Percentiles rank a stretch among this genome's conserved stretches.
Evolutionary conservation across 2,329 filamentous ascomycete genomes (phyloP).

Genomic region (Talaromyces pinophilus): DNA sequence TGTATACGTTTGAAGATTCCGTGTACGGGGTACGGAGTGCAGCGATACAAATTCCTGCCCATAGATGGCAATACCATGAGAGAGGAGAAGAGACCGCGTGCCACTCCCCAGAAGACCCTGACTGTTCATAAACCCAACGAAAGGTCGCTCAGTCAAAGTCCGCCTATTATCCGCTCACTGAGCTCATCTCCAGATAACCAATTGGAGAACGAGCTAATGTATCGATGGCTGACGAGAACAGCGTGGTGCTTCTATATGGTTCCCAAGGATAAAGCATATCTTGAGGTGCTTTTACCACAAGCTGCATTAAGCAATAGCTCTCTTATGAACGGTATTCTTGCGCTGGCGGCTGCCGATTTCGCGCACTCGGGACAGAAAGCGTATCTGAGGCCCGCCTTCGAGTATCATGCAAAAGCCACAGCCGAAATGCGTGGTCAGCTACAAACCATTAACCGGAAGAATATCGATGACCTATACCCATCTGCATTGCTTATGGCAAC

Average conservation of each 20-base stretch:
- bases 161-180: neutral
- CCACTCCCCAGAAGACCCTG: neutral
- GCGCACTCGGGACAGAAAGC: slow-evolving; percentile 6
- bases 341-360: slow-evolving; percentile 6
- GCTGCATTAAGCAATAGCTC: neutral
- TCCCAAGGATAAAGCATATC: neutral
- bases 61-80: neutral
- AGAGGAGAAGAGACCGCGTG: neutral
- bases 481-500: neutral
- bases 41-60: neutral
- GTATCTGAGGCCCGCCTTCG: slow-evolving; percentile 6
- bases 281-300: neutral
- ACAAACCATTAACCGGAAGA: neutral
- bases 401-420: slow-evolving; percentile 6
- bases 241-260: slow-evolving; percentile 4
- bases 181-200: neutral
- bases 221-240: slow-evolving; percentile 14
- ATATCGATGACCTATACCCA: neutral
- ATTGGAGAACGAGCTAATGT: neutral
- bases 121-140: neutral
- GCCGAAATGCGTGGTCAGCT: neutral
- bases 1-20: slow-evolving; percentile 3
- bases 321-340: neutral
- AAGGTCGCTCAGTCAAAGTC: neutral
- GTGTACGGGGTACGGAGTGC: neutral